Conservation (phyloP, 2,329 filamentous ascomycete species). For the Penicillium sumatraense region DNA sequence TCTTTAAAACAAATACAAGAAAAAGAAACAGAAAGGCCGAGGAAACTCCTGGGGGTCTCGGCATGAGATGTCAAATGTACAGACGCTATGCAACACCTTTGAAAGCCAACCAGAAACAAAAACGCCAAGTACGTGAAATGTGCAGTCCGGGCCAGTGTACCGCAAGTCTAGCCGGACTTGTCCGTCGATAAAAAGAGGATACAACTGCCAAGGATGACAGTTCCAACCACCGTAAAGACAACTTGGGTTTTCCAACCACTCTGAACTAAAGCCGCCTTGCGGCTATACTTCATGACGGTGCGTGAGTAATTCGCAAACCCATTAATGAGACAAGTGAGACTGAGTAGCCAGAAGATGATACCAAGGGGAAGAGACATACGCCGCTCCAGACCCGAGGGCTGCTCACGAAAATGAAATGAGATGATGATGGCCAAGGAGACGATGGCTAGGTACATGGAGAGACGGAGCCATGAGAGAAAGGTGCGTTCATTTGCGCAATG, state of each 20-base stretch:
- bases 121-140: neutral
- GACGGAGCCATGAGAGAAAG: slow-evolving; percentile 88
- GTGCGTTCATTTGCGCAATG: slow-evolving; percentile 70
- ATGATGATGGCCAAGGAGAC: slow-evolving; percentile 89
- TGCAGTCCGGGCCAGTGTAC: neutral
- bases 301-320: slow-evolving; percentile 88
- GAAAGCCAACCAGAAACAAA: neutral
- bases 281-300: slow-evolving; percentile 79
- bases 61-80: neutral
- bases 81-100: neutral
- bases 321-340: slow-evolving; percentile 73
- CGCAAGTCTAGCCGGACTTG: slow-evolving; percentile 19
- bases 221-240: slow-evolving; percentile 59
- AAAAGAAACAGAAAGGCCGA: neutral
- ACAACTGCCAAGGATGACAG: slow-evolving; percentile 50
- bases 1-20: neutral
- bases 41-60: no score
- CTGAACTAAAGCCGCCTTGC: slow-evolving; percentile 81
- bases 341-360: slow-evolving; percentile 83
- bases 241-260: slow-evolving; percentile 90
- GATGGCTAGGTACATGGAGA: slow-evolving; percentile 88
- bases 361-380: slow-evolving; percentile 83
- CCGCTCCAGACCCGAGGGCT: slow-evolving; percentile 72
- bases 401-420: slow-evolving; percentile 84
- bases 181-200: slow-evolving; percentile 50